Evolutionary conservation across 139 green algal species (phyloP), one percentile per base, ranked within the genome.

Genomic region (Picocystis salinarum): DNA sequence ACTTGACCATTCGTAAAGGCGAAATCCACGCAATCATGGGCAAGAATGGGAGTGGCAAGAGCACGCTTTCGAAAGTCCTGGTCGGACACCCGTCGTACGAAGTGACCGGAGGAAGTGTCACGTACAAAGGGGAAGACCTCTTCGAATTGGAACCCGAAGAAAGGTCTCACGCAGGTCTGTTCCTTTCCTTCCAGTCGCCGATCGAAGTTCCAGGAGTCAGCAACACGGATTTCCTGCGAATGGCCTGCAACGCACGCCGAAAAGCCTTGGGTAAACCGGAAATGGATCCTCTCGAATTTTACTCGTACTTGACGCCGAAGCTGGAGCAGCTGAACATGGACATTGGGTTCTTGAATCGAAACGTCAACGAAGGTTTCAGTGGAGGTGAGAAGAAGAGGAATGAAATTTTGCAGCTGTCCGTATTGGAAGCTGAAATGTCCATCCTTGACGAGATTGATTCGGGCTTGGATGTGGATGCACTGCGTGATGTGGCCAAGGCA

Each of bases 371-470:
- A 53, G 86, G 86, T 30, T 99, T 99, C 67, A 85, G 66, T 10
- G 87, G 87, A 15, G 89, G 89, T 26, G 89, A 99, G 59, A 95
- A 93, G 74, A 99, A 99, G 69, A 66, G 89, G 11, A 99, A 99
- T 50, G 89, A 99, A 55, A 78, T 83, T 18, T 31, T 84, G 42
- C 80, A 93, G 69, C 62, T 99, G 23, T 77, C 88, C 17, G 89
- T 95, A 10, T 52, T 94, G 7, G 79, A 93, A 60, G 70, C 63
- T 18, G 63, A 72, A 23, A 58, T 58, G 12, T 46, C 48, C 48
- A 69, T 80, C 27, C 40, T 84, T 48, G 63, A 76, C 20, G 51
- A 91, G 48, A 90, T 91, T 41, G 78, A 91, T 49, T 91, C 75
- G 13, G 88, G 88, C 12, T 70, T 99, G 34, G 88, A 99, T 67